Conservation (phyloP, 495 filamentous ascomycete genomes). For the Xylaria castorea region DNA sequence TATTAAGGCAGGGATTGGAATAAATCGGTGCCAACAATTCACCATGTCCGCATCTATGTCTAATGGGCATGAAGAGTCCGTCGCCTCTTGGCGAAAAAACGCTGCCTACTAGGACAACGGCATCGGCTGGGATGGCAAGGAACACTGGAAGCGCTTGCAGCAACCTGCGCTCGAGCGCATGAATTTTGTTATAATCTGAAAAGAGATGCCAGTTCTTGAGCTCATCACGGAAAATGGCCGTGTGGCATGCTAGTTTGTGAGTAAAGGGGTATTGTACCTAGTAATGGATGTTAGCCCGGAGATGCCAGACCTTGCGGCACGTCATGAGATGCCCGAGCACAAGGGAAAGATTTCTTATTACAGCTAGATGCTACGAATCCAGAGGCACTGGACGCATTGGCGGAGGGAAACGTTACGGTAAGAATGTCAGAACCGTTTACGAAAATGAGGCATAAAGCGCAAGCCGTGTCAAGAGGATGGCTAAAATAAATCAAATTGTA, state of each 20-base stretch:
- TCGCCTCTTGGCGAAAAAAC: constrained; percentile 44
- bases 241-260: constrained; percentile 45
- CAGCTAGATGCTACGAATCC: constrained; percentile 45
- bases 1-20: not conserved
- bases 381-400: constrained; percentile 35
- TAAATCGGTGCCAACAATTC: too few relatives aligned
- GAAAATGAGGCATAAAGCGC: not conserved
- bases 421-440: not conserved
- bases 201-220: constrained; percentile 42
- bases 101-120: constrained; percentile 47
- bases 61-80: constrained; percentile 18
- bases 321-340: constrained; percentile 28
- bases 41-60: not conserved
- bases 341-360: constrained; percentile 33
- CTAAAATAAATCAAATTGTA: not conserved
- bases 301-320: constrained; percentile 42
- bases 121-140: constrained; percentile 48
- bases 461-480: not conserved
- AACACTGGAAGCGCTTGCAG: constrained; percentile 45
- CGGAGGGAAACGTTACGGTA: constrained; percentile 25
- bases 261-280: constrained; percentile 38
- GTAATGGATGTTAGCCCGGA: constrained; percentile 46
- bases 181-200: constrained; percentile 30
- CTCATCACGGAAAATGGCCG: constrained; percentile 53
- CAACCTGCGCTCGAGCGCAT: constrained; percentile 45